Evolutionary conservation across 257 asterid genomes (phyloP), one percentile per base, ranked within the genome.

Genomic region (Hygrophila difformis): DNA sequence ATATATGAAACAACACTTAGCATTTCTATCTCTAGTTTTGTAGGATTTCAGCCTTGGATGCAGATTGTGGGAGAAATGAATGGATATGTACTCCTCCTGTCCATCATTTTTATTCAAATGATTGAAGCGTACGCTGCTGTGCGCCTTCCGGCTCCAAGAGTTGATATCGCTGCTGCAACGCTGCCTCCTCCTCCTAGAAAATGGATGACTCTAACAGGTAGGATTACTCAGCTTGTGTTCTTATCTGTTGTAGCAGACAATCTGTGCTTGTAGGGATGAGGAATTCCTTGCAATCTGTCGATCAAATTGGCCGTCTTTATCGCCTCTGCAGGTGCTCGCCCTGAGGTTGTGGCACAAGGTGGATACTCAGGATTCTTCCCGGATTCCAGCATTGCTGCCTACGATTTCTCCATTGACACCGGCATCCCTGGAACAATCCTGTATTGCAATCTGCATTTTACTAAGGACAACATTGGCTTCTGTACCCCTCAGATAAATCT

Each of bases 321-420:
- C 31, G 3, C 5, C 1, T 18, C 15, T 47, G 37, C 56, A 76
- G 85, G 85, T 6, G 73, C 55, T 43, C 75, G 18, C 47, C 85
- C 85, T 46, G 74, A 72, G 44, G 59, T 74, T 8, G 73, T 69
- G 24, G 84, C 78, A 14, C 59, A 49, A 0, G 85, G 87, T 33
- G 87, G 95, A 58, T 81, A 60, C 62, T 75, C 97, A 1, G 97
- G 97, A 29, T 57, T 76, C 49, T 81, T 66, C 63, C 95, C 97
- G 0, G 75, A 67, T 5, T 80, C 87, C 9, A 69, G 91, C 12
- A 21, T 21, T 9, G 6, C 38, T 6, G 87, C 94, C 12, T 79
- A 53, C 33, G 31, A 39, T 31, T 60, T 66, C 12, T 77, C 84
- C 18, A 52, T 28, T 18, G 64, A 48, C 18, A 49, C 17, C 15